phyloP scores from a whole-genome alignment of 2,329 filamentous ascomycete species.

The Cladosporium phlei region DNA sequence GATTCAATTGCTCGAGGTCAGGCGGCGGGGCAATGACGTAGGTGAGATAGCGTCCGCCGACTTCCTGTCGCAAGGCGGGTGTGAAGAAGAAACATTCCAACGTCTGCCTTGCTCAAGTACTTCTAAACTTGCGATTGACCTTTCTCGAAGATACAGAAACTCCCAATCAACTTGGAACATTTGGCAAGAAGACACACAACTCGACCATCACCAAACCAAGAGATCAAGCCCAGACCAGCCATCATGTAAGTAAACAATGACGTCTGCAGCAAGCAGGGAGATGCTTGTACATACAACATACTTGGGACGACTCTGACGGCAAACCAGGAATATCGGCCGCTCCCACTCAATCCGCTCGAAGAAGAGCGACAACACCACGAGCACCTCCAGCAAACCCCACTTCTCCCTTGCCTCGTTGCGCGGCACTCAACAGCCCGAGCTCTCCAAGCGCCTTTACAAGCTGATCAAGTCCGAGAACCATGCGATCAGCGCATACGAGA shows the following conservation, averaged over 20 bases:
- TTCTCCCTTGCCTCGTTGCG: conserved; percentile 86
- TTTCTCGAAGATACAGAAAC: too few species aligned
- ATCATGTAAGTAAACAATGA: conserved; percentile 12
- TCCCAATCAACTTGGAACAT: too few species aligned
- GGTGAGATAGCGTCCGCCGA: too few species aligned
- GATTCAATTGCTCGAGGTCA: too few species aligned
- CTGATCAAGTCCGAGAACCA: conserved; percentile 95
- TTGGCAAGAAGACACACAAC: too few species aligned
- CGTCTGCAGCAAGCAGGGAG: background rate
- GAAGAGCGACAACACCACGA: conserved; percentile 43
- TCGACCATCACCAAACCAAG: too few species aligned
- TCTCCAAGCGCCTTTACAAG: conserved; percentile 81
- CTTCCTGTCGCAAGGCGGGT: too few species aligned
- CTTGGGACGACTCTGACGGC: background rate
- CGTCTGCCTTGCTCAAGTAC: too few species aligned
- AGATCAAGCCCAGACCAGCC: too few species aligned
- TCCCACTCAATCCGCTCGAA: conserved; percentile 68
- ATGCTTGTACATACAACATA: background rate
- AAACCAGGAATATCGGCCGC: conserved; percentile 42
- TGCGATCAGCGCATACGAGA: conserved; percentile 77
- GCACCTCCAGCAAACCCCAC: conserved; percentile 51
- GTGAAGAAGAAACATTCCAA: too few species aligned
- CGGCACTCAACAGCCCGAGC: conserved; percentile 76
- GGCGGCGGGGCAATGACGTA: too few species aligned
- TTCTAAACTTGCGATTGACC: too few species aligned